Percentiles rank a stretch among this genome's conserved stretches.
Conservation (phyloP, 257 asterid genomes). For the Marsdenia floribunda region DNA sequence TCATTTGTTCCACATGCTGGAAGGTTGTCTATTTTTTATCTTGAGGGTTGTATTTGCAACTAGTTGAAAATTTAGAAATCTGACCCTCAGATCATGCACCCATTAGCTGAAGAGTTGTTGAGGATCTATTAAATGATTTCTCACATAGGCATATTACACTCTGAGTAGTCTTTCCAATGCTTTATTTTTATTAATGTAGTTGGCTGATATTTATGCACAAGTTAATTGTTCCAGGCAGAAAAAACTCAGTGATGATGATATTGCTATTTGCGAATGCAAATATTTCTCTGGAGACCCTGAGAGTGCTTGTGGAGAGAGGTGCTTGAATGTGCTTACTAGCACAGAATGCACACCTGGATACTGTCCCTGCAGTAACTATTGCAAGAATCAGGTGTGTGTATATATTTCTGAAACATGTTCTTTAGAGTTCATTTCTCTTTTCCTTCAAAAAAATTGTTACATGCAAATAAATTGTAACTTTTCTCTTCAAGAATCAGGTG, state of each 20-base stretch:
- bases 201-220: not conserved
- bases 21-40: not conserved
- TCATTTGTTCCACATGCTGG: not conserved
- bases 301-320: slow-evolving; percentile 86
- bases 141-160: too few relatives aligned
- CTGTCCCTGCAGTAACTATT: slow-evolving; percentile 64
- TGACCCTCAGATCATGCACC: not conserved
- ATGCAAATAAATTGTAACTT: too few relatives aligned
- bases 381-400: slow-evolving; percentile 64
- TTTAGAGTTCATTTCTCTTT: not conserved
- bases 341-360: slow-evolving; percentile 88
- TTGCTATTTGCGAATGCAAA: slow-evolving; percentile 74
- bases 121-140: too few relatives aligned
- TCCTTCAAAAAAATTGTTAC: not conserved
- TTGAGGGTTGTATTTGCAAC: not conserved
- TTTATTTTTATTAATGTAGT: not conserved
- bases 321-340: slow-evolving; percentile 84
- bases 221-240: slow-evolving; percentile 35
- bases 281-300: slow-evolving; percentile 54
- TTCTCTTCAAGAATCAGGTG: too few relatives aligned
- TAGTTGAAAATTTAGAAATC: not conserved
- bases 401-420: not conserved
- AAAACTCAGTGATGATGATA: slow-evolving; percentile 72
- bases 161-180: not conserved
- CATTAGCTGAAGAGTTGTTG: not conserved